A percentile compares a stretch with the other conserved stretches of the same genome.
phyloP scores from a whole-genome alignment of 345 rosid genomes.

The Moricandia arvensis region DNA sequence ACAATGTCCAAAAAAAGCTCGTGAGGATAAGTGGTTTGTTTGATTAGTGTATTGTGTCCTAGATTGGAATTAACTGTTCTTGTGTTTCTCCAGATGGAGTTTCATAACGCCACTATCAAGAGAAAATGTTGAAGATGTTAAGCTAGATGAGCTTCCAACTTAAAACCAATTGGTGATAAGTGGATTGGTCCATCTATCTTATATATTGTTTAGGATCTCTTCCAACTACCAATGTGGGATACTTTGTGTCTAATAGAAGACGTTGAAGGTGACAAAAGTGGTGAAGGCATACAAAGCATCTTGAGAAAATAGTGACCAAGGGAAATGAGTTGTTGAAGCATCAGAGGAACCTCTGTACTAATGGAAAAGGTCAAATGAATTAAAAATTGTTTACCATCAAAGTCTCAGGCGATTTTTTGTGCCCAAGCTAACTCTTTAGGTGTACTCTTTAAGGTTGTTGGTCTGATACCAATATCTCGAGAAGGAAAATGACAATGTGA shows the following conservation, averaged over 20 bases:
- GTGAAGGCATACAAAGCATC: slow-evolving; percentile 85
- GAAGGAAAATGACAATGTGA: slow-evolving; percentile 81
- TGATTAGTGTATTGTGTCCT: neutral
- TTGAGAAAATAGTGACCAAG: slow-evolving; percentile 55
- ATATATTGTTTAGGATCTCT: too few relatives aligned
- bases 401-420: neutral
- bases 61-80: neutral
- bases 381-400: neutral
- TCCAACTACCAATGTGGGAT: too few relatives aligned
- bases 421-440: slow-evolving; percentile 9
- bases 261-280: slow-evolving; percentile 56
- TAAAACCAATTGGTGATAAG: too few relatives aligned
- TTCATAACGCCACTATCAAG: slow-evolving; percentile 75
- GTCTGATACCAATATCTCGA: slow-evolving; percentile 79
- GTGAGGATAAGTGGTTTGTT: neutral
- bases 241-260: too few relatives aligned
- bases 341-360: slow-evolving; percentile 70
- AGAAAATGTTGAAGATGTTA: slow-evolving; percentile 44
- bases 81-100: slow-evolving; percentile 60
- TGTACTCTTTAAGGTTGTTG: slow-evolving; percentile 56
- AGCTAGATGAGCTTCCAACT: too few relatives aligned
- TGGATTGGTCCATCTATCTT: too few relatives aligned
- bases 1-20: slow-evolving; percentile 11
- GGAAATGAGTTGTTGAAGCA: slow-evolving; percentile 46
- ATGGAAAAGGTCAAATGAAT: slow-evolving; percentile 53